Conservation (phyloP, 2,329 filamentous ascomycete species). For the Aaosphaeria pasadenensis region DNA sequence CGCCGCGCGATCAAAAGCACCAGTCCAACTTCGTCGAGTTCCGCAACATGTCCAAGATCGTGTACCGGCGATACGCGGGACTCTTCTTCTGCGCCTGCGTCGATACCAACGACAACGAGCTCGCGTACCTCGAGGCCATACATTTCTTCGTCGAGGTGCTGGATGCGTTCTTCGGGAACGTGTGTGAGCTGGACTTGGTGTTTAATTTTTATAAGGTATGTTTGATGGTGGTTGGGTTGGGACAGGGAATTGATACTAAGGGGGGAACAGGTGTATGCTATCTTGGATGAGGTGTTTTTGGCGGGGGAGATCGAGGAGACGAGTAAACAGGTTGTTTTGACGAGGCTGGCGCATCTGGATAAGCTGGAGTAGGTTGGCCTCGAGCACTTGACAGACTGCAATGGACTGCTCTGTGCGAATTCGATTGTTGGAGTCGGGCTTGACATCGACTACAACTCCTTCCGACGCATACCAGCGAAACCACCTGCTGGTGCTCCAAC, state of each 20-base stretch:
- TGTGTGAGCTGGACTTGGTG: constrained; percentile 91
- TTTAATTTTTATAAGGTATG: constrained; percentile 69
- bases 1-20: constrained; percentile 97
- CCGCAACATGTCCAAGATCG: constrained; percentile 84
- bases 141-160: constrained; percentile 99
- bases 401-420: too few relatives aligned
- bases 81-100: constrained; percentile 99
- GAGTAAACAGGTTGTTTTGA: constrained; percentile 95
- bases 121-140: constrained; percentile 94
- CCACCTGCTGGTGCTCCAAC: too few relatives aligned
- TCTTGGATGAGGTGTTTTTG: constrained; percentile 95
- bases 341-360: constrained; percentile 89
- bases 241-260: neutral
- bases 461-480: too few relatives aligned
- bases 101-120: constrained; percentile 97
- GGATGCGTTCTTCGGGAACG: constrained; percentile 98
- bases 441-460: too few relatives aligned
- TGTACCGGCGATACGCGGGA: constrained; percentile 95
- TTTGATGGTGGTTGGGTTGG: constrained; percentile 3
- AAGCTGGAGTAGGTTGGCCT: constrained; percentile 70
- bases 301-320: constrained; percentile 99
- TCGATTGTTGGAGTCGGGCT: too few relatives aligned
- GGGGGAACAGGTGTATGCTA: constrained; percentile 75
- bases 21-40: constrained; percentile 99
- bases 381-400: too few relatives aligned